Evolutionary conservation across 2,329 filamentous ascomycete species (phyloP).

Genomic region (Septoria petroselini): DNA sequence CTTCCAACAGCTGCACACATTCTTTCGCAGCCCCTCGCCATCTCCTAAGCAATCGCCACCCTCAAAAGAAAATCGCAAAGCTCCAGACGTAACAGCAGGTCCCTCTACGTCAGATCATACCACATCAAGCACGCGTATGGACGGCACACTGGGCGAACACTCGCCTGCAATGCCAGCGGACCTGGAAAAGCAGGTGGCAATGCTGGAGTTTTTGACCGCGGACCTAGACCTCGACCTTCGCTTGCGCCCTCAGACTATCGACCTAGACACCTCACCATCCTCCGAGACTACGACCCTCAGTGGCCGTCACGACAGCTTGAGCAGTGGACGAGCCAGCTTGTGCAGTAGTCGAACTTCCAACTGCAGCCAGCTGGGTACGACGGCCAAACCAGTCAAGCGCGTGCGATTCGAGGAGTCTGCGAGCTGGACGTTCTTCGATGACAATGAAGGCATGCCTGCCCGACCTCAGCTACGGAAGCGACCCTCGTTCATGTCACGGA

Average conservation of each 20-base stretch:
- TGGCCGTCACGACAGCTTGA: conserved; percentile 18
- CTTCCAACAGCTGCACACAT: conserved; percentile 4
- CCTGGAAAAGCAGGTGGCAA: conserved; percentile 8
- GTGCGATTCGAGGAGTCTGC: conserved; percentile 22
- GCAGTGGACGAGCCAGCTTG: conserved; percentile 18
- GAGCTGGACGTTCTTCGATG: conserved; percentile 23
- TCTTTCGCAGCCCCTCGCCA: conserved; percentile 1
- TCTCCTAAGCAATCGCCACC: neutral
- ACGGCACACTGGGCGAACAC: conserved; percentile 10
- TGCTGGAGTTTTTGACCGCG: conserved; percentile 13
- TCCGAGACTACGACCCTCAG: conserved; percentile 19
- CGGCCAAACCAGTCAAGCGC: conserved; percentile 17
- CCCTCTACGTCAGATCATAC: conserved; percentile 6
- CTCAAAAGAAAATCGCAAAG: too few species aligned
- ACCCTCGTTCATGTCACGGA: conserved; percentile 19
- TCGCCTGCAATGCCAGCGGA: conserved; percentile 8
- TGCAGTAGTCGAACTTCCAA: conserved; percentile 20
- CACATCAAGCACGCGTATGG: conserved; percentile 5
- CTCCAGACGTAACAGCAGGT: neutral
- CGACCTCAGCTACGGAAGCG: conserved; percentile 12
- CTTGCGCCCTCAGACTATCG: neutral
- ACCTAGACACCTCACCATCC: conserved; percentile 12
- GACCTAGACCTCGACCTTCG: conserved; percentile 10
- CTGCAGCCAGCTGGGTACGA: conserved; percentile 9
- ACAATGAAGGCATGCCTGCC: conserved; percentile 10